Evolutionary conservation across 129 eudicot species (phyloP).

Genomic region (Gnaphalium uliginosum): DNA sequence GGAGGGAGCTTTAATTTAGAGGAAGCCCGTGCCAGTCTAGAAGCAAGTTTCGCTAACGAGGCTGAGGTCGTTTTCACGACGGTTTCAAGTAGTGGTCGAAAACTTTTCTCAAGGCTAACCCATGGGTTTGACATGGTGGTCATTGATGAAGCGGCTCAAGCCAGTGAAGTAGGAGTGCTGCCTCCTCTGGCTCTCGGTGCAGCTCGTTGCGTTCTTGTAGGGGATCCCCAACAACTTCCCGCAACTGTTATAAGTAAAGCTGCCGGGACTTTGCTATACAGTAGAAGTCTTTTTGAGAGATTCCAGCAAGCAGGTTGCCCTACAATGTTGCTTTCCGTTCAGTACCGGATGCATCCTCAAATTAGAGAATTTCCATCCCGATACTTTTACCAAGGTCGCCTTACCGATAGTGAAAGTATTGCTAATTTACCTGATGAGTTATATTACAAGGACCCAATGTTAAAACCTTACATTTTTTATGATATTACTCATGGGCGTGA

Average conservation of each 20-base stretch:
- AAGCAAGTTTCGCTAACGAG: constrained; percentile 98
- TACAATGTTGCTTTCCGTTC: constrained; percentile 89
- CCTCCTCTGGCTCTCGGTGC: constrained; percentile 99
- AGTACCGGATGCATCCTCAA: constrained; percentile 96
- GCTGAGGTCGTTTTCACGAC: constrained; percentile 98
- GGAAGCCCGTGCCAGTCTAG: constrained; percentile 95
- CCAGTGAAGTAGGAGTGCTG: constrained; percentile 91
- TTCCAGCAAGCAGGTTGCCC: constrained; percentile 99
- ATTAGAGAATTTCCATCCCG: constrained; percentile 94
- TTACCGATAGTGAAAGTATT: constrained; percentile 89
- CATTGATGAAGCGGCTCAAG: constrained; percentile 99
- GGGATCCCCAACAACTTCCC: constrained; percentile 99
- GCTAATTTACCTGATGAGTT: constrained; percentile 65
- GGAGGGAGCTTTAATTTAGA: constrained; percentile 75
- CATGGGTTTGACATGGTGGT: constrained; percentile 99
- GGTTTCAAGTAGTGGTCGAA: constrained; percentile 94
- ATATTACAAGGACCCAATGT: constrained; percentile 70
- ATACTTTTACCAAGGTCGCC: constrained; percentile 87
- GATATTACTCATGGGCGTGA: constrained; percentile 91
- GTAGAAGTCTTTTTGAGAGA: constrained; percentile 94
- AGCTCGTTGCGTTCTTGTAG: constrained; percentile 97
- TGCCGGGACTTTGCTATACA: constrained; percentile 93
- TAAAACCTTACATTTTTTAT: constrained; percentile 79
- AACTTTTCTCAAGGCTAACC: constrained; percentile 85
- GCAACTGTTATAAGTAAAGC: constrained; percentile 99